phyloP scores from a whole-genome alignment of 2,329 filamentous ascomycete species.

The Aspergillus felis region DNA sequence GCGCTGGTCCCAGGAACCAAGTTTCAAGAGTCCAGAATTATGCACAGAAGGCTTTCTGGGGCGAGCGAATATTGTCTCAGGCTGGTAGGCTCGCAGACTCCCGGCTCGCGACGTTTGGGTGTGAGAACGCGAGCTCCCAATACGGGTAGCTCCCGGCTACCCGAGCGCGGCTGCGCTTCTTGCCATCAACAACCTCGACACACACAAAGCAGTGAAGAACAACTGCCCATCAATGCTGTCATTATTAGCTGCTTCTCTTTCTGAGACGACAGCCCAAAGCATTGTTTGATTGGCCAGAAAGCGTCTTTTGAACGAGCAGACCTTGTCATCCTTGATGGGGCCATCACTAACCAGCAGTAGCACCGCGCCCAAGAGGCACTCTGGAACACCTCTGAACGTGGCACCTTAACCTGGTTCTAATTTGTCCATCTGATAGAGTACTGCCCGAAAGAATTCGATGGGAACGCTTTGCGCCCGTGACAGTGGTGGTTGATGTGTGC shows the following conservation, averaged over 20 bases:
- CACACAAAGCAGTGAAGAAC: not conserved
- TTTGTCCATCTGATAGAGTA: not conserved
- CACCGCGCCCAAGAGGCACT: not conserved
- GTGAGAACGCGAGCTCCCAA: conserved; percentile 7
- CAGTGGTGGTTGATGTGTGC: not conserved
- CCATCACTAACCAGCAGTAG: not conserved
- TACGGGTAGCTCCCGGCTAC: conserved; percentile 20
- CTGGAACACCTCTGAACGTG: not conserved
- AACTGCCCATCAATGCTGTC: not conserved
- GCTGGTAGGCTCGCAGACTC: not conserved
- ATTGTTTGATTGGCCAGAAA: not conserved
- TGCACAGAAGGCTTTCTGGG: conserved; percentile 2
- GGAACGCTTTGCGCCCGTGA: not conserved
- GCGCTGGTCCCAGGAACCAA: conserved; percentile 6
- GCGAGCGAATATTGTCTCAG: conserved; percentile 2
- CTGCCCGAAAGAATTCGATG: not conserved
- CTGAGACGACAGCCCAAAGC: not conserved
- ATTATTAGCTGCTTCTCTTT: not conserved
- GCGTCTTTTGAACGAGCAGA: not conserved
- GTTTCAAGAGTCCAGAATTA: conserved; percentile 2
- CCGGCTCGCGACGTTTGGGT: not conserved
- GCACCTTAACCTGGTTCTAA: not conserved
- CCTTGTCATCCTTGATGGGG: not conserved
- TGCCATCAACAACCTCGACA: conserved; percentile 12
- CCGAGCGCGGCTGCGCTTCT: conserved; percentile 22